Base-by-base conservation (phyloP, 495 filamentous ascomycete species). In the Ascodesmis nigricans region DNA sequence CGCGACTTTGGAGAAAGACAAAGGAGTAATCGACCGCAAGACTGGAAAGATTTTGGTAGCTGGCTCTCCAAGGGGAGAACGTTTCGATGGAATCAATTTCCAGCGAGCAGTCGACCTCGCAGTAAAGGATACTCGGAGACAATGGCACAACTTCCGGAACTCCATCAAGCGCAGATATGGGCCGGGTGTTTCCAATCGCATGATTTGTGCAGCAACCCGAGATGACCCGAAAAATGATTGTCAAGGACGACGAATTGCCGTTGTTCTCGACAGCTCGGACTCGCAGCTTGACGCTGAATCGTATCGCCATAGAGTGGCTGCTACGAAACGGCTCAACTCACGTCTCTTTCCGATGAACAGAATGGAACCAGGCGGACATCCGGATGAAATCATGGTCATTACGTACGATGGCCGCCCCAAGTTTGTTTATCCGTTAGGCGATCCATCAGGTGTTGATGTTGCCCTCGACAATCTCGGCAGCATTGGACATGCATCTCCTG, bases 141-240 rank as follows among this genome's bases (percentile, higher is more conserved):
- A 30, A 30, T 30, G 28, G 28, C 28, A 30, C 11, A 10, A 30
- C 28, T 30, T 30, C 11, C 28, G 28, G 5, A 11, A 10, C 5
- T 10, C 11, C n/a, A 6, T 30, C n/a, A 5, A 15, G 28, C 16
- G n/a, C 5, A 5, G 11, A 13, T 30, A 30, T 13, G 28, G 28
- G 28, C 28, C 28, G 5, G 5, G 11, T 6, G n/a, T 10, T 30
- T 10, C 28, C n/a, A 15, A 15, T 5, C 28, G 11, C 28, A 30
- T 30, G 28, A 30, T 30, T 15, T 30, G 28, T 30, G 28, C 28
- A 15, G 6, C 16, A 5, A 30, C 5, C 6, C 11, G 28, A 6
- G 28, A 30, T 13, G 28, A 30, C 11, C 28, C 28, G 11, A 5
- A 6, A 5, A 10, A 13, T 5, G 11, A 10, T 15, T 30, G 28